Conservation (phyloP, 805 yeast species). For the Monosporozyma servazzii region DNA sequence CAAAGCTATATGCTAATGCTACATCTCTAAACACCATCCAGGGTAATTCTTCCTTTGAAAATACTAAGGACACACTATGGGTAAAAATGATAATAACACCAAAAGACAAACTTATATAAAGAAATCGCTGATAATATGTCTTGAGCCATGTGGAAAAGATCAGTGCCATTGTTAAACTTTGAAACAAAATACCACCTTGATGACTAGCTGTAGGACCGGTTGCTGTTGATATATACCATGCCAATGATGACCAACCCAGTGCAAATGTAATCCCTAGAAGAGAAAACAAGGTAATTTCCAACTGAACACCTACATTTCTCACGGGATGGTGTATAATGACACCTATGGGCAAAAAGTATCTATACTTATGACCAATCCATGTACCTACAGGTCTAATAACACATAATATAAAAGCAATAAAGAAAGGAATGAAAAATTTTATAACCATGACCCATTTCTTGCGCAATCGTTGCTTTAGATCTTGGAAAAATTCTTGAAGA, state of each 20-base stretch:
- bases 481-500: neutral
- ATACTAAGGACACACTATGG: slow-evolving; percentile 22
- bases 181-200: slow-evolving; percentile 40
- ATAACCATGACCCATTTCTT: neutral
- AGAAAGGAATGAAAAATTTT: slow-evolving; percentile 34
- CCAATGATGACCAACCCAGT: slow-evolving; percentile 37
- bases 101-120: slow-evolving; percentile 32
- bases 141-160: slow-evolving; percentile 35
- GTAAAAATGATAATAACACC: slow-evolving; percentile 33
- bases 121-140: slow-evolving; percentile 33
- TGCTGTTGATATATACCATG: slow-evolving; percentile 34
- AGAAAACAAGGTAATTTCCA: slow-evolving; percentile 36
- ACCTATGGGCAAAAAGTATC: slow-evolving; percentile 37
- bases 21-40: slow-evolving; percentile 35
- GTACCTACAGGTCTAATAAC: slow-evolving; percentile 30
- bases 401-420: slow-evolving; percentile 34
- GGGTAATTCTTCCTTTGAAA: slow-evolving; percentile 12
- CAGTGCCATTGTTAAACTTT: slow-evolving; percentile 33
- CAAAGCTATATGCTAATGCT: slow-evolving; percentile 38
- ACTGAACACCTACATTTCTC: slow-evolving; percentile 38
- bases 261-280: slow-evolving; percentile 35
- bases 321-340: slow-evolving; percentile 40
- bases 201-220: slow-evolving; percentile 34
- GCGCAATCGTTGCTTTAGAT: neutral
- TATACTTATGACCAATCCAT: slow-evolving; percentile 36